phyloP scores from a whole-genome alignment of 2,329 filamentous ascomycete species.

The Botrytis byssoidea region DNA sequence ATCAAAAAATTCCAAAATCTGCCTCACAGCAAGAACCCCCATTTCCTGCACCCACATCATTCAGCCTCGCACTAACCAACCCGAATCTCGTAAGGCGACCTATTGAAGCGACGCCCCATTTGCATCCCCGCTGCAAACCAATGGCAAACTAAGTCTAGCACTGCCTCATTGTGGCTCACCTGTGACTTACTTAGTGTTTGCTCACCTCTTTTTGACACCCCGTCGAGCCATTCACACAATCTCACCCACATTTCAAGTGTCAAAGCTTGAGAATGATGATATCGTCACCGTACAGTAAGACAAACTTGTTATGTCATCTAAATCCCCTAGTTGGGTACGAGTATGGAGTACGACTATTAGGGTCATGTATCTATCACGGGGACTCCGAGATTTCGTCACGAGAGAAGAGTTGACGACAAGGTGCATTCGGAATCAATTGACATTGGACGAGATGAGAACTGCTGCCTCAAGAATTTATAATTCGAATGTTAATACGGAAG shows the following conservation, averaged over 20 bases:
- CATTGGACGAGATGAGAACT: background rate
- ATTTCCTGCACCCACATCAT: background rate
- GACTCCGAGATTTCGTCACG: conserved; percentile 4
- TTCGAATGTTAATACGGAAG: background rate
- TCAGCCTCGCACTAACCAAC: conserved; percentile 11
- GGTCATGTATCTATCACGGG: conserved; percentile 10
- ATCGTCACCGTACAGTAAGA: conserved; percentile 6
- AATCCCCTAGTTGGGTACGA: background rate
- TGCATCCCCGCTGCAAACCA: conserved; percentile 5
- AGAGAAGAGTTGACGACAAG: background rate
- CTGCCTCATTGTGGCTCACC: conserved; percentile 18
- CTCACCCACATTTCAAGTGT: background rate
- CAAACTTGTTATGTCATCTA: background rate
- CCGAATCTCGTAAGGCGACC: conserved; percentile 15
- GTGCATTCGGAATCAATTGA: background rate
- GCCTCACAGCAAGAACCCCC: background rate
- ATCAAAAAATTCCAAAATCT: background rate
- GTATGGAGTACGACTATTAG: background rate
- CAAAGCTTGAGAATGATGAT: background rate
- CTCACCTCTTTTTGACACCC: background rate
- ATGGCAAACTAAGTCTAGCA: background rate
- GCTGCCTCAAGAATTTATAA: background rate
- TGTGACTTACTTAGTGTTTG: background rate
- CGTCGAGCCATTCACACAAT: background rate
- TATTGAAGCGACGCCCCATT: background rate